Conservation (phyloP, 345 rosid genomes). For the Ceriops zippeliana region DNA sequence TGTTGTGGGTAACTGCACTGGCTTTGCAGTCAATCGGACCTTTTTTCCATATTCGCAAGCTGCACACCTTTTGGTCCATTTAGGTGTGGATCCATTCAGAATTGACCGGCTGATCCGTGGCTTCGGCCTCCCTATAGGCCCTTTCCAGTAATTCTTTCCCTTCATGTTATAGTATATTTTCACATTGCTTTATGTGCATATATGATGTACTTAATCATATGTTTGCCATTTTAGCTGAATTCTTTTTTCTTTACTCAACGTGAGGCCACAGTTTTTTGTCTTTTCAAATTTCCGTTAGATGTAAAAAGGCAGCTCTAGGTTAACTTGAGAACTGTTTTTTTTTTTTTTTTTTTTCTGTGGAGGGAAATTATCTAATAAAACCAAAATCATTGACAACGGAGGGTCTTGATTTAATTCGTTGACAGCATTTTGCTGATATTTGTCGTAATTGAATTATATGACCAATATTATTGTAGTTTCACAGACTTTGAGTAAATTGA, state of each 20-base stretch:
- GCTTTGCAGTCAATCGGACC: constrained; percentile 89
- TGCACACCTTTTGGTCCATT: constrained; percentile 59
- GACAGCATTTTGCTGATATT: no score
- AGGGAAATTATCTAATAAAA: no score
- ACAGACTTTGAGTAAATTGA: no score
- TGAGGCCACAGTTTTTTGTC: no score
- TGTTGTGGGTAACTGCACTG: constrained; percentile 93
- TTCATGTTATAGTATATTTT: constrained; percentile 9
- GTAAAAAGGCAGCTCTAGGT: no score
- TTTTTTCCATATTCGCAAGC: constrained; percentile 84
- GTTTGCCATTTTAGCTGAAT: neutral
- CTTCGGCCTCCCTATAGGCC: constrained; percentile 93
- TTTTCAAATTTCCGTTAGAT: no score
- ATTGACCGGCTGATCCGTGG: constrained; percentile 66
- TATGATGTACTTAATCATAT: constrained; percentile 2
- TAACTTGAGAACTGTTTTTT: no score
- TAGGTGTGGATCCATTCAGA: constrained; percentile 92
- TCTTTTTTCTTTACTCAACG: neutral
- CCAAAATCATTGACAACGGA: no score
- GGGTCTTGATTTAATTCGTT: no score
- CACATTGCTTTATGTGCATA: neutral
- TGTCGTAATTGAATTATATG: no score
- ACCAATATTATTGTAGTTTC: no score
- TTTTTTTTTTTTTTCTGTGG: no score
- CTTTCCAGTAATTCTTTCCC: constrained; percentile 74